Conservation (phyloP, 2,329 filamentous ascomycete species). For the Alternaria sp. region DNA sequence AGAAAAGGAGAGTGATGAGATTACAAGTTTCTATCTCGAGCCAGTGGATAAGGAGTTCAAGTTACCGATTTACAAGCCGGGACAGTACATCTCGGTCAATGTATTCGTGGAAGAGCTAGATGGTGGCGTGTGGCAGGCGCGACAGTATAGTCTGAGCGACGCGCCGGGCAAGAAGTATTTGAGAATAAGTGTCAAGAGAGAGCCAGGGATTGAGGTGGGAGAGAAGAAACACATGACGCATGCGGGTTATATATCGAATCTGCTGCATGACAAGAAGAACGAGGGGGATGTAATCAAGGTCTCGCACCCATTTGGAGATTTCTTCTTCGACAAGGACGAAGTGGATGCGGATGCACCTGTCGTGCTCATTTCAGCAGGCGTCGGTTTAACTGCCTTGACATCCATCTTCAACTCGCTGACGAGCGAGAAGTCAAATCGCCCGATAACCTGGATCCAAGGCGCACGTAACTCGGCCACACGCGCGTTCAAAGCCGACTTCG, state of each 20-base stretch:
- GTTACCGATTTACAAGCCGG: slow-evolving; percentile 72
- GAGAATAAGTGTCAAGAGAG: slow-evolving; percentile 76
- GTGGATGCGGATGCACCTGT: slow-evolving; percentile 60
- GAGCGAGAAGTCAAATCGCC: slow-evolving; percentile 48
- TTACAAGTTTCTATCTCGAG: slow-evolving; percentile 75
- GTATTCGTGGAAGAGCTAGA: slow-evolving; percentile 61
- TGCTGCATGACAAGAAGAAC: slow-evolving; percentile 69
- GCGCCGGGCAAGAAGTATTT: slow-evolving; percentile 69
- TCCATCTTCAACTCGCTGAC: slow-evolving; percentile 69
- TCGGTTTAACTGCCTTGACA: slow-evolving; percentile 73
- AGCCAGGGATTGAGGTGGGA: slow-evolving; percentile 62
- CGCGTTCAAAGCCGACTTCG: slow-evolving; percentile 65
- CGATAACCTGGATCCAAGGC: slow-evolving; percentile 71
- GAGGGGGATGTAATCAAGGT: slow-evolving; percentile 71
- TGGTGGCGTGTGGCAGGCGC: slow-evolving; percentile 67
- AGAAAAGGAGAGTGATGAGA: slow-evolving; percentile 71
- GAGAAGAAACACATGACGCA: slow-evolving; percentile 60
- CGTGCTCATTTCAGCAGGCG: slow-evolving; percentile 73
- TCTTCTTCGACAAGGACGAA: slow-evolving; percentile 65
- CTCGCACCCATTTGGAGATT: slow-evolving; percentile 70
- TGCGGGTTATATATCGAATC: slow-evolving; percentile 74
- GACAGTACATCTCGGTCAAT: slow-evolving; percentile 76
- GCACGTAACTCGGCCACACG: slow-evolving; percentile 61
- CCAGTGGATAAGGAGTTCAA: slow-evolving; percentile 67
- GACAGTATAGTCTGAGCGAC: slow-evolving; percentile 79